Evolutionary conservation across 345 rosid genomes (phyloP), one percentile per base, ranked within the genome.

Genomic region (Citrus sp.): DNA sequence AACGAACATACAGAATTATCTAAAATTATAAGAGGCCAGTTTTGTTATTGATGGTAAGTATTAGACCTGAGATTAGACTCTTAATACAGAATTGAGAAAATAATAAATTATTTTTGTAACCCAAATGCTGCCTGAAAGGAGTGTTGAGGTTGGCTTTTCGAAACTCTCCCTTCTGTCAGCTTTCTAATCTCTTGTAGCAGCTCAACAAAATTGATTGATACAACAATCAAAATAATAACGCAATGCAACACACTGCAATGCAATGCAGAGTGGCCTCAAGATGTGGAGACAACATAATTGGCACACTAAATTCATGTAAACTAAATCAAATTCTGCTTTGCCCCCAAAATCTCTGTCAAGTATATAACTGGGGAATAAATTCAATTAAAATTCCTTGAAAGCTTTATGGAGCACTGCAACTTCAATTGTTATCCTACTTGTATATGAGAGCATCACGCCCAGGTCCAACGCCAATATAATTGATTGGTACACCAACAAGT

Each of bases 381-480:
- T 58, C 38, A 38, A 9, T 40, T 24, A 60, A 12, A 64, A 21
- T 38, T 22, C 59, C 49, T 0, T n/a, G 40, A 30, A 75, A 75
- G 49, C 8, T 65, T 49, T 22, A 3, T 28, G 67, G 28, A 27
- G 63, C 8, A 25, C n/a, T 32, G 62, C 40, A 32, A 34, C 60
- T 24, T 10, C 37, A 46, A 6, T 61, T 7, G 6, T 30, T 42
- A 62, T 66, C 82, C 87, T 83, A 95, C 79, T 93, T 95, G 83
- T 71, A 86, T 73, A 93, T 93, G 73, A 95, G 98, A 59, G 99
- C 99, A 62, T 93, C 94, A 46, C 99, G 94, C 56, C 98, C 94
- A 0, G 99, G 97, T 5, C 98, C 99, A 6, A 92, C 87, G 60
- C 99, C 99, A 54, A 95, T 93, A 84, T 92, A 95, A 82, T 93